Base-by-base conservation (phyloP, 805 yeast species). In the Wickerhamiella alocasiicola region DNA sequence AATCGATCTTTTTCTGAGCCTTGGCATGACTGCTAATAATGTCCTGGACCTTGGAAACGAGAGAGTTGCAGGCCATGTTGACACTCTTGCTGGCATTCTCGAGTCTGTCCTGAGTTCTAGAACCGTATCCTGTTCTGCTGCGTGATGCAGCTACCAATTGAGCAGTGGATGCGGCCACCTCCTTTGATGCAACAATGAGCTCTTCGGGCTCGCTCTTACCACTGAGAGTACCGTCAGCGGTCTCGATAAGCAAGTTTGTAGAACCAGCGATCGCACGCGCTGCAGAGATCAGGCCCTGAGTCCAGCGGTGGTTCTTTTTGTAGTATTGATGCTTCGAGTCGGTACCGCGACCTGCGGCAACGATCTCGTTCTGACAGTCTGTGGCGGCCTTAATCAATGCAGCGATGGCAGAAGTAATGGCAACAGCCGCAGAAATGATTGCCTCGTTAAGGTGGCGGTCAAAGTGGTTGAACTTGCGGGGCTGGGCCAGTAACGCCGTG, bases 71-170 rank as follows among this genome's bases (percentile, higher is more conserved):
- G 1, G 93, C 88, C n/a, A 66, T 52, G 4, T 80, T 74, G 18
- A 84, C 95, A 40, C 67, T 63, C 53, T 71, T 73, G 23, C 83
- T 72, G 3, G 85, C 78, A 13, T 55, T 49, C 61, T 84, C 95
- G 44, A 84, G 67, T 41, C 66, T 63, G 44, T 78, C 83, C 57
- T 82, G 94, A 2, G 85, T 71, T 54, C 76, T 74, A 2, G 94
- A 81, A 62, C 74, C 72, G 50, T 75, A 72, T 31, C 78, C 70
- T 0, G 93, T 84, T 57, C 83, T 83, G 17, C 82, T 94, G 50
- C 94, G 70, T 0, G 94, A 78, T 0, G 95, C 91, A 5, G 95
- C 87, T 5, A 84, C 95, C 39, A 84, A 68, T 63, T 84, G 95
- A 2, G 88, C 93, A 1, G 95, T 84, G 0, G 94, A 78, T 0